Evolutionary conservation across 2,329 filamentous ascomycete genomes (phyloP), one percentile per base, ranked within the genome.

Genomic region (Coniochaeta prunicola): DNA sequence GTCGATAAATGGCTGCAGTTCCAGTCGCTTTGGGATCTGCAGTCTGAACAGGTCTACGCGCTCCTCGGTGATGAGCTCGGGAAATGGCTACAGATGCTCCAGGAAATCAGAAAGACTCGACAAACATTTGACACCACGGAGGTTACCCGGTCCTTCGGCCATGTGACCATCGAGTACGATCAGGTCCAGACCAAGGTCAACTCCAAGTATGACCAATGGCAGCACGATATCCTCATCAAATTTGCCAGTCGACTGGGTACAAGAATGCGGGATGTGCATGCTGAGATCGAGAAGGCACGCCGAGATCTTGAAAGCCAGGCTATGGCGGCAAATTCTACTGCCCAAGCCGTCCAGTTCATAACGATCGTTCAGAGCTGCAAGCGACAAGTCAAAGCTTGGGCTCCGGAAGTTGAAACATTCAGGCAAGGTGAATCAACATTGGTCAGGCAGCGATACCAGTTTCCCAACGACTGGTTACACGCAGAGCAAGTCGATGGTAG

Each of bases 151-250:
- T 89, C 89, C 1, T 99, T 99, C 70, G 94, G 94, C 4, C 93
- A 96, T 72, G 86, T 97, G 58, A 91, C 89, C 4, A 92, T 99
- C 68, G 93, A 99, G 71, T 99, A 99, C 69, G 94, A 97, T 67
- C 96, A 99, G 73, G 94, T 99, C 0, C 96, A 99, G 74, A 91
- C 93, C 59, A 97, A 96, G 74, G 94, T 99, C 72, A 99, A 97
- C 68, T 91, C 92, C 67, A 99, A 97, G 73, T 99, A 99, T 70
- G 96, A 99, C 70, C 93, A 97, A 72, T 99, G 96, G 94, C 94
- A 99, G 73, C 91, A 97, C 67, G 94, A 99, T 64, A 96, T 99
- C 58, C 80, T 97, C 38, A 84, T 90, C 66, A 96, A 96, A 71
- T 99, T 99, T 73, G 94, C 92, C 38, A 83, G 84, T 59, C 91